Base-by-base conservation (phyloP, 164 flowering plant genomes). In the Dillenia turbinata region DNA sequence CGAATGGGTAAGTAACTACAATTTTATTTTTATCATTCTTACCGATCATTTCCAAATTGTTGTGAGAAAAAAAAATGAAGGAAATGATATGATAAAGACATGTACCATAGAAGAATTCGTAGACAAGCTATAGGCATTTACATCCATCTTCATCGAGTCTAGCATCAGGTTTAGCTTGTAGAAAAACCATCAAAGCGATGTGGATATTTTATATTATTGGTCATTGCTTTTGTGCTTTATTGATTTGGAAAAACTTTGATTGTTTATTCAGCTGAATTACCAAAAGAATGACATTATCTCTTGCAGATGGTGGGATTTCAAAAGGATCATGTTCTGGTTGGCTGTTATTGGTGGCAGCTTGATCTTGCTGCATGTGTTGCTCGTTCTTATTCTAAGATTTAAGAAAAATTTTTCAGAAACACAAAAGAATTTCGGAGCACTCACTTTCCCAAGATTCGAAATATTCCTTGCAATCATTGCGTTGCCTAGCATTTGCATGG, bases 321-420 rank as follows among this genome's bases (percentile, higher is more conserved):
- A 70, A 40, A 70, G 84, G 71, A 81, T 83, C 78, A 85, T 94
- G 87, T 89, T 94, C 77, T 94, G 98, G 98, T 60, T 94, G 72
- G 98, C 85, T 16, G 75, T 85, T 14, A 77, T 87, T 56, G 75
- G 81, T 49, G 92, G 92, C 53, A 73, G 88, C 69, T 80, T 89
- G 71, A 57, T 86, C 33, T 53, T 94, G 52, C 71, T 89, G 54
- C 98, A 90, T 73, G 65, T 57, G 49, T 40, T 89, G 33, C 45
- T 90, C 47, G 70, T 85, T 10, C 24, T 76, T 43, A 67, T 82
- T 44, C 54, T 94, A 10, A 85, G 75, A 63, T 68, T 81, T 47
- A 75, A 69, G 72, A 79, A 78, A 68, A 75, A 56, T 43, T 66
- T 24, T 52, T 57, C 74, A 54, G 76, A 72, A 59, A 80, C 75